Conservation (phyloP, 208 protist species). For the Leishmania braziliensis region DNA sequence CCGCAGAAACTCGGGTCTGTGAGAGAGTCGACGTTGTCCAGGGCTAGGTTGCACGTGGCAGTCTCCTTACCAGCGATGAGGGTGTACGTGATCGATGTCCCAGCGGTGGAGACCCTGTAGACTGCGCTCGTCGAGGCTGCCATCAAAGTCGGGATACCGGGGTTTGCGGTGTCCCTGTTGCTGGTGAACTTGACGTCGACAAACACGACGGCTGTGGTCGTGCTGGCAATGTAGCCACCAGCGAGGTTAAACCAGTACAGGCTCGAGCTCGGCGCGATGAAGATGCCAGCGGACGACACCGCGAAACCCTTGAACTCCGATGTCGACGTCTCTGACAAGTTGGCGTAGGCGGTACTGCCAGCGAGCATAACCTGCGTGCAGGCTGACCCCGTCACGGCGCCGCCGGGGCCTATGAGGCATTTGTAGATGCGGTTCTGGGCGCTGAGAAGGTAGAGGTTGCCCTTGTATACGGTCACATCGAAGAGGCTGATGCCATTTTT, state of each 20-base stretch:
- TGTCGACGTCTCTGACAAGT: not conserved
- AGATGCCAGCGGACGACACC: conserved; percentile 26
- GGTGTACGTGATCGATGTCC: conserved; percentile 17
- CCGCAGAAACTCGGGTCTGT: conserved; percentile 39
- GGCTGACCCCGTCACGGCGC: conserved; percentile 1
- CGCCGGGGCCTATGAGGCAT: conserved; percentile 24
- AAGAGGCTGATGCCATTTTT: conserved; percentile 27
- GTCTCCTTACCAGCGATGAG: conserved; percentile 31
- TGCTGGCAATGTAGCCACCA: conserved; percentile 10
- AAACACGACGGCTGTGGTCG: not conserved
- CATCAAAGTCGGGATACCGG: conserved; percentile 4
- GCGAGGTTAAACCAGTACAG: conserved; percentile 34
- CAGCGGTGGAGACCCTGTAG: conserved; percentile 24
- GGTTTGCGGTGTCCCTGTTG: not conserved
- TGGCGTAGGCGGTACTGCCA: conserved; percentile 5
- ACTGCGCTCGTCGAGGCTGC: conserved; percentile 10
- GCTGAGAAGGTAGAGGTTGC: conserved; percentile 36
- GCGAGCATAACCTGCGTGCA: conserved; percentile 9
- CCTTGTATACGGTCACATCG: conserved; percentile 33
- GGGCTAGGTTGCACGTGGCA: not conserved
- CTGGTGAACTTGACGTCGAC: conserved; percentile 18
- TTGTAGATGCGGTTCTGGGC: conserved; percentile 18
- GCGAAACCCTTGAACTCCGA: conserved; percentile 8
- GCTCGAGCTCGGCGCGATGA: conserved; percentile 20
- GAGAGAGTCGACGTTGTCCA: conserved; percentile 15